Evolutionary conservation across 192 early-diverging fungal species (phyloP), one percentile per base, ranked within the genome.

Genomic region (Coemansia sp.): DNA sequence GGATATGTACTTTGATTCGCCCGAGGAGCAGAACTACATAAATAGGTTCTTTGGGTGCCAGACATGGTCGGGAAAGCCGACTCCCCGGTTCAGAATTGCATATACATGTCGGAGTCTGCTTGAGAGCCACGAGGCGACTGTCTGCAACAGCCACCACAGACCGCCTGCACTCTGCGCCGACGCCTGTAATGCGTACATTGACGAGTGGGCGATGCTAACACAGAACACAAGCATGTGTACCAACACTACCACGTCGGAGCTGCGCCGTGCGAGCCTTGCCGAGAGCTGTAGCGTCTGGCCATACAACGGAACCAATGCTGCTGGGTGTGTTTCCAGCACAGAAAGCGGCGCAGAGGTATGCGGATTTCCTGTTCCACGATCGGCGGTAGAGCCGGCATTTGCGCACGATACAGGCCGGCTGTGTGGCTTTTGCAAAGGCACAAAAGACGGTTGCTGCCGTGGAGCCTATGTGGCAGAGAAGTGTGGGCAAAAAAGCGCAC

Each of bases 41-140:
- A 75, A 75, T 55, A 56, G 60, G 9, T 71, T 75, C 23, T 75
- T 81, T 46, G 69, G 78, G 11, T 81, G 78, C 61, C 66, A 67
- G 53, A 53, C 62, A 1, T 81, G 78, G 78, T 24, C 44, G 0
- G 78, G 78, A 5, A 30, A 55, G 26, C 53, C 63, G 24, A 52
- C 44, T 45, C 73, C 78, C 10, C 59, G 73, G 26, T 81, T 72
- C 38, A 72, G 70, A 18, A 69, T 81, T 45, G 45, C 67, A n/a
- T 81, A 81, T 57, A 68, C 67, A 6, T 81, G 78, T 60, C 72
- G 78, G 30, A 69, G 66, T n/a, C 63, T 72, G 14, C 73, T 81
- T 6, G 78, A 74, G 44, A 71, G 73, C 45, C 23, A 48, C 10
- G 69, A 74, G 51, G 67, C 73, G 9, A 43, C 43, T 43, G 53